Percentiles rank a stretch among this genome's conserved stretches.
phyloP scores from a whole-genome alignment of 2,329 filamentous ascomycete genomes.

The Epichloe brachyelytri region DNA sequence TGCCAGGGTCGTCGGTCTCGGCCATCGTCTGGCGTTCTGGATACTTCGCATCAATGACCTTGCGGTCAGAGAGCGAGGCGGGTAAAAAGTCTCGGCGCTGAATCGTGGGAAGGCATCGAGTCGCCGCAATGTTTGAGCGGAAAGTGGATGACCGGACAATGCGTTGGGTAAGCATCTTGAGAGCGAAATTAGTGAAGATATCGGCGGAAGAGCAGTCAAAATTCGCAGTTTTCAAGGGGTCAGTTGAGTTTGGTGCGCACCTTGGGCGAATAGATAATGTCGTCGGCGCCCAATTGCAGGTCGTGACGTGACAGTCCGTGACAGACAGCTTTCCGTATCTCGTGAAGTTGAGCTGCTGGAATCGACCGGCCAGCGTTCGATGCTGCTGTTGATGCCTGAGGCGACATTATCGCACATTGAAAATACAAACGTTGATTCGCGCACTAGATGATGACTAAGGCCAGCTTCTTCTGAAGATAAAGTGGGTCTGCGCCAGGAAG shows the following conservation, averaged over 20 bases:
- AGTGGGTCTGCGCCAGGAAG: neutral
- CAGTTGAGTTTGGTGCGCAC: neutral
- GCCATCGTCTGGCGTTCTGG: conserved; percentile 33
- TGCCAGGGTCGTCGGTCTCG: conserved; percentile 52
- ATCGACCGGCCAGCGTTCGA: neutral
- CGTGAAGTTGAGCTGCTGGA: neutral
- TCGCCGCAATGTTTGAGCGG: conserved; percentile 30
- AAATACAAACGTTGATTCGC: neutral
- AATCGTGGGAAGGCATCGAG: conserved; percentile 36
- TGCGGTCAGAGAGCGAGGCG: conserved; percentile 31
- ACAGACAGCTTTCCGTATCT: neutral
- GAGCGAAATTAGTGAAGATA: conserved; percentile 2
- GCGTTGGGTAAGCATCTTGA: conserved; percentile 49
- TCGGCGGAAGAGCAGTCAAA: neutral
- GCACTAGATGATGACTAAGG: neutral
- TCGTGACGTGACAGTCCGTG: conserved; percentile 9
- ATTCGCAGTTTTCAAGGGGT: neutral
- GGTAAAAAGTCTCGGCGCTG: conserved; percentile 47
- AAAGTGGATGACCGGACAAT: conserved; percentile 37
- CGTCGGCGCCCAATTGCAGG: conserved; percentile 24
- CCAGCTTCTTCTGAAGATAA: neutral
- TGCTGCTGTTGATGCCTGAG: conserved; percentile 19
- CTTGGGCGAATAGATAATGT: conserved; percentile 17
- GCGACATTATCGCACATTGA: conserved; percentile 7
- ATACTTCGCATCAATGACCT: conserved; percentile 38